Evolutionary conservation across 208 protist species (phyloP).

Genomic region (Acanthamoeba castellanii): DNA sequence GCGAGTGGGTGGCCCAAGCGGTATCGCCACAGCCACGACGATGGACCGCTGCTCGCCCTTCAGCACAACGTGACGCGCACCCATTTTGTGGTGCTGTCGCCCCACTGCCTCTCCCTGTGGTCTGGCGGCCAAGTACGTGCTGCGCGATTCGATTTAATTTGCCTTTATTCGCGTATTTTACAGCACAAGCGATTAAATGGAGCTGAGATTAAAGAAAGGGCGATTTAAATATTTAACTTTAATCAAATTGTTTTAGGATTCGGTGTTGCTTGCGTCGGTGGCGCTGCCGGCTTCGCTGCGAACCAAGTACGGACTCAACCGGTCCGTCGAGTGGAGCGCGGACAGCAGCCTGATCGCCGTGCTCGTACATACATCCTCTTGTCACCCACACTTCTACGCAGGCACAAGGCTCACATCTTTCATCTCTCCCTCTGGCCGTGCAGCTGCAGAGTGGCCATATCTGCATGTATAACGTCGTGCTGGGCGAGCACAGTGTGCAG

Average conservation of each 20-base stretch:
- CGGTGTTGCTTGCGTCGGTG: background rate
- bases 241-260: background rate
- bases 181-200: too few relatives aligned
- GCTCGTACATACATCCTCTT: background rate
- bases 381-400: background rate
- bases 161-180: constrained; percentile 50
- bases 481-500: background rate
- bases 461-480: constrained; percentile 35
- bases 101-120: constrained; percentile 17
- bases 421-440: background rate
- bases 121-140: constrained; percentile 2
- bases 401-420: background rate
- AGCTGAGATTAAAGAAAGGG: too few relatives aligned
- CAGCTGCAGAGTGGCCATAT: constrained; percentile 41
- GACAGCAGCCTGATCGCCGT: constrained; percentile 22
- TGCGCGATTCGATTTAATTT: background rate
- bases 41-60: constrained; percentile 1
- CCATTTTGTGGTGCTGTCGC: constrained; percentile 36
- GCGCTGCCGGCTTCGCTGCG: background rate
- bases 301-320: constrained; percentile 34
- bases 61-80: constrained; percentile 22
- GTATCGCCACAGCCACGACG: background rate
- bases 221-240: too few relatives aligned
- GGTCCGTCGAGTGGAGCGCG: constrained; percentile 18
- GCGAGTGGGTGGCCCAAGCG: constrained; percentile 41